These are phyloP conservation scores for Pseudogymnoascus sp. DNA, from an alignment of 2,329 filamentous ascomycete genomes.

Conservation along the genomic window DNA sequence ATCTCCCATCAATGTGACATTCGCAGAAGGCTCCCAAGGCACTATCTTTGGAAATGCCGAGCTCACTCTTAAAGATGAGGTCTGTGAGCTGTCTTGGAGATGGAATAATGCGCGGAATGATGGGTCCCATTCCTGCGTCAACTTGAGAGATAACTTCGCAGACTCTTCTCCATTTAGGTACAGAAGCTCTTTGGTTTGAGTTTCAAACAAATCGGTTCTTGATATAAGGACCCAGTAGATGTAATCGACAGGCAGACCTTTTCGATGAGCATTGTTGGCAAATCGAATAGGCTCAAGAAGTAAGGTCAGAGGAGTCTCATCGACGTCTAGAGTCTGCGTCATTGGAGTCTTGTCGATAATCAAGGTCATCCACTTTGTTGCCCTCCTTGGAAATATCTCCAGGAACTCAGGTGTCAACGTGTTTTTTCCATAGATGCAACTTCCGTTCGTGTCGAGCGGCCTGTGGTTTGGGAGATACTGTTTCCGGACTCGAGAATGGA, in stretches of 20 bases:
- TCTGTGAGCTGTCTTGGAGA: constrained; percentile 13
- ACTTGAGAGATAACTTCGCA: constrained; percentile 11
- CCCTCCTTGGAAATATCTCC: constrained; percentile 14
- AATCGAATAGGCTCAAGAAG: constrained; percentile 25
- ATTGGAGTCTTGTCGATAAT: constrained; percentile 16
- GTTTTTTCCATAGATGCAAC: constrained; percentile 36
- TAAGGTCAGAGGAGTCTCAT: constrained; percentile 17
- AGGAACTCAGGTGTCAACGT: constrained; percentile 25
- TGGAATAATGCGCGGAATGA: constrained; percentile 15
- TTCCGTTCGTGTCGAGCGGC: constrained; percentile 32
- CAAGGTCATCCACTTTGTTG: constrained; percentile 23
- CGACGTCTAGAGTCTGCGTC: constrained; percentile 10
- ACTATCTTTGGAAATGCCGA: constrained; percentile 14
- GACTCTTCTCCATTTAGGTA: constrained; percentile 9
- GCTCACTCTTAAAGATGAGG: constrained; percentile 12
- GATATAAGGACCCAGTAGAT: constrained; percentile 30
- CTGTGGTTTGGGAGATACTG: constrained; percentile 32
- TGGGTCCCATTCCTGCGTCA: constrained; percentile 14
- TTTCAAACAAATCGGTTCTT: constrained; percentile 6
- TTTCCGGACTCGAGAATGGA: constrained; percentile 30
- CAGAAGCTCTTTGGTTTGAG: constrained; percentile 9
- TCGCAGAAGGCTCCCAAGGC: constrained; percentile 11
- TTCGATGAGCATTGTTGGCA: constrained; percentile 10
- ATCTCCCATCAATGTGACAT: constrained; percentile 16
- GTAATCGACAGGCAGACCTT: constrained; percentile 25